Base-by-base conservation (phyloP, 1,284 basidiomycete species). In the Naganishia sp. region DNA sequence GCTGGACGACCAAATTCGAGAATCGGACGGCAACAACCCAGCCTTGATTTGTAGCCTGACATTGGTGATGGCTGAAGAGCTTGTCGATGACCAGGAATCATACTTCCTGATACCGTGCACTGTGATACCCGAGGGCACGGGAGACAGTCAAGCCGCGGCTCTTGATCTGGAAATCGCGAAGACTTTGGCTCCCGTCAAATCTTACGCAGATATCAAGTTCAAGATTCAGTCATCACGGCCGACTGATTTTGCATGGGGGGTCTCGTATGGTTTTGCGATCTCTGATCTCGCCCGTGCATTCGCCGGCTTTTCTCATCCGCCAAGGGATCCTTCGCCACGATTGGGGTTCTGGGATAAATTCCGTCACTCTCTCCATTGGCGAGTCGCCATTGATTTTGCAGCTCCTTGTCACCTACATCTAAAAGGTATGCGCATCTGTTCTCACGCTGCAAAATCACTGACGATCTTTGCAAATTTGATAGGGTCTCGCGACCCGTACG, bases 261-360 rank as follows among this genome's bases (percentile, higher is more conserved):
- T 93, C 63, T 95, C 93, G 68, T 90, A 94, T 71, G 85, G 87
- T 67, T 88, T 94, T 17, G 88, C 88, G 3, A 89, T 92, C 23
- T 90, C 94, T 72, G 95, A 98, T 74, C 79, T 98, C 53, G 87
- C 90, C 82, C 85, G 88, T 50, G 84, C 95, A 25, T 76, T 98
- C 35, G 95, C 98, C 67, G 88, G 87, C 1, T 75, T 99, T 62
- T 87, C 89, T 0, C 88, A 88, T 70, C 84, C 90, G 15, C 87
- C 92, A 42, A 85, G 86, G 45, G 95, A 99, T 79, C 84, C 87
- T n/a, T 95, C 93, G 6, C 89, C 91, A 15, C 84, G 86, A 28
- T 77, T 95, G 64, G 94, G 93, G 2, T 97, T 97, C 78, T 98
- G 95, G 95, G 94, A 98, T 76, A 98, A 87, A 87, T 81, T 96